Conservation (phyloP, 768 basidiomycete species). For the Neoboletus subvelutipes region DNA sequence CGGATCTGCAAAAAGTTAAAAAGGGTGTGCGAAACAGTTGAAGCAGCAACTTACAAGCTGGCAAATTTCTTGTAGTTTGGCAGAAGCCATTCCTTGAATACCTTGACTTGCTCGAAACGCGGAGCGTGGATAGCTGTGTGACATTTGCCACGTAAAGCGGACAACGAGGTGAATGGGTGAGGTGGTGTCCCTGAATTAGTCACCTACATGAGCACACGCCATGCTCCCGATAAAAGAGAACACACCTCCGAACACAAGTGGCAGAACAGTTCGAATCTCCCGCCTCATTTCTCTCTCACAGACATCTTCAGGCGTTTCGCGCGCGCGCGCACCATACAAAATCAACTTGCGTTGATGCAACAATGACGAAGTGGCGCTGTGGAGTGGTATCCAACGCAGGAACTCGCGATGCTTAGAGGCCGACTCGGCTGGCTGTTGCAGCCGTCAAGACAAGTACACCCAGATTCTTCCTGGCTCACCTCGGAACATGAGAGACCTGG, state of each 20-base stretch:
- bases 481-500: constrained; percentile 52
- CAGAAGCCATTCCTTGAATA: constrained; percentile 71
- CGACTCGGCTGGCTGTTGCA: constrained; percentile 7
- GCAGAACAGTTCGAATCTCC: constrained; percentile 63
- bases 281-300: constrained; percentile 70
- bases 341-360: constrained; percentile 67
- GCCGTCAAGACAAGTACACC: background rate
- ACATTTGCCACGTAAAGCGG: constrained; percentile 44
- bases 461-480: constrained; percentile 34
- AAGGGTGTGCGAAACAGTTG: background rate
- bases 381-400: constrained; percentile 70
- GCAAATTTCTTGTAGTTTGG: constrained; percentile 61
- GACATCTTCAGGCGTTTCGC: constrained; percentile 68
- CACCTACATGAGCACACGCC: constrained; percentile 7
- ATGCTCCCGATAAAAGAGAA: background rate
- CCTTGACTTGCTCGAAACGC: constrained; percentile 73
- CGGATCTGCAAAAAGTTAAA: constrained; percentile 22
- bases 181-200: constrained; percentile 33
- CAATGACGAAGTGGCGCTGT: constrained; percentile 56
- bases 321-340: constrained; percentile 64
- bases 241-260: constrained; percentile 68
- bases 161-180: constrained; percentile 34
- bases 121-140: constrained; percentile 50
- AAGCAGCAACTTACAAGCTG: constrained; percentile 39
- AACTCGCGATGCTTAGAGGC: constrained; percentile 68